phyloP scores from a whole-genome alignment of 176 grass and related monocot species.

The Oryza nivara region DNA sequence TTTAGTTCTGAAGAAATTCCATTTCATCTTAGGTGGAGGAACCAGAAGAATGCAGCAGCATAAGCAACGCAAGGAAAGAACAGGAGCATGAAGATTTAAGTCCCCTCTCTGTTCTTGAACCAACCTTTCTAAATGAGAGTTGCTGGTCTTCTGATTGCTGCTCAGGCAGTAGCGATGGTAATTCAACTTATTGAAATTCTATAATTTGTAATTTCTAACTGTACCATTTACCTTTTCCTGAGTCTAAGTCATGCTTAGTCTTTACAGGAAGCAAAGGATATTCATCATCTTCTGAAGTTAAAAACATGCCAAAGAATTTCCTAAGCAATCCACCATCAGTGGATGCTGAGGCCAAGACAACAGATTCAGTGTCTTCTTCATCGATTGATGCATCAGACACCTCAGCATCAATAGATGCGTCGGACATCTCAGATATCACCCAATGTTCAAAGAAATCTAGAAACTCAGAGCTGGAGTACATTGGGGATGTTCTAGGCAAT shows the following conservation, averaged over 20 bases:
- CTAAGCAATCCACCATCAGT: conserved; percentile 33
- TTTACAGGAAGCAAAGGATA: conserved; percentile 53
- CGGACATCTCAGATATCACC: conserved; percentile 50
- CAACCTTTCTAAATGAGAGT: conserved; percentile 59
- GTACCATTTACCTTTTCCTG: conserved; percentile 11
- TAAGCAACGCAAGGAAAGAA: conserved; percentile 43
- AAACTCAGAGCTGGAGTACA: conserved; percentile 53
- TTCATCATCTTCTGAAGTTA: conserved; percentile 51
- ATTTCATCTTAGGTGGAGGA: conserved; percentile 57
- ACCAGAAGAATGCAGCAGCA: conserved; percentile 53
- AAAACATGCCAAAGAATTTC: conserved; percentile 42
- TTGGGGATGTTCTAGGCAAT: conserved; percentile 56
- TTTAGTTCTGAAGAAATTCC: conserved; percentile 18
- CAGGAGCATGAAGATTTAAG: conserved; percentile 55
- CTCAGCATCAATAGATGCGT: conserved; percentile 41
- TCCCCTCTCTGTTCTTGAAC: conserved; percentile 68
- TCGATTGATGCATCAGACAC: conserved; percentile 43
- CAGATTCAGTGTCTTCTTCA: conserved; percentile 59
- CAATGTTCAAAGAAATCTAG: conserved; percentile 38
- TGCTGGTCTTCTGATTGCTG: conserved; percentile 62
- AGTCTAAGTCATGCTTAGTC: background rate
- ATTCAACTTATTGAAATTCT: conserved; percentile 31
- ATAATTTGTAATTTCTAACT: conserved; percentile 20
- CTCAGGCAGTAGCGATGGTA: conserved; percentile 65
- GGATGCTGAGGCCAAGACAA: conserved; percentile 49